These are phyloP conservation scores for Lipomyces anomalus DNA, from an alignment of 805 yeast genomes.

Conservation along the genomic window DNA sequence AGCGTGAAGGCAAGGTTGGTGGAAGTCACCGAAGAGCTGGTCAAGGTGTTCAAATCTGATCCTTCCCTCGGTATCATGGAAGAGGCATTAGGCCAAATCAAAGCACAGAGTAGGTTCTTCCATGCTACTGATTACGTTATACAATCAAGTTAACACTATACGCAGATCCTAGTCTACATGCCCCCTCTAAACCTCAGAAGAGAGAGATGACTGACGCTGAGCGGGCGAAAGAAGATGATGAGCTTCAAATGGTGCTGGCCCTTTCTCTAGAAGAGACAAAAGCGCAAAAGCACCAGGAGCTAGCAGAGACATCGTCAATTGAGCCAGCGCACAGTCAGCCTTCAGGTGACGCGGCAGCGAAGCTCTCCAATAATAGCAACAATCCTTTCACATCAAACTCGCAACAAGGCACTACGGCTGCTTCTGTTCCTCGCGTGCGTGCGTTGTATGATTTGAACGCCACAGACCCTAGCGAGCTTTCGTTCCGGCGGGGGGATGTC, in stretches of 20 bases:
- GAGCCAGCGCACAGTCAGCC: background rate
- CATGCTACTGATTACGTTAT: background rate
- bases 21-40: slow-evolving; percentile 62
- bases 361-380: background rate
- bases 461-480: slow-evolving; percentile 77
- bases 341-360: background rate
- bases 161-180: slow-evolving; percentile 34
- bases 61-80: slow-evolving; percentile 69
- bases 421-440: slow-evolving; percentile 57
- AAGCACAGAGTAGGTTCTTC: slow-evolving; percentile 30
- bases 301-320: no score
- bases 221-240: slow-evolving; percentile 64
- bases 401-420: slow-evolving; percentile 23
- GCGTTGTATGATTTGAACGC: slow-evolving; percentile 80
- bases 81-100: slow-evolving; percentile 51
- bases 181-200: slow-evolving; percentile 58
- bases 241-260: slow-evolving; percentile 67
- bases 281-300: no score
- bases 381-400: slow-evolving; percentile 1
- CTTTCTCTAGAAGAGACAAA: slow-evolving; percentile 60
- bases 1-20: slow-evolving; percentile 61
- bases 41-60: slow-evolving; percentile 60
- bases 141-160: background rate
- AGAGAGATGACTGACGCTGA: slow-evolving; percentile 43
- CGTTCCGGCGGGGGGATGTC: slow-evolving; percentile 80